These are phyloP conservation scores for Penicillium herquei DNA, from an alignment of 495 filamentous ascomycete species.

Conservation along the genomic window DNA sequence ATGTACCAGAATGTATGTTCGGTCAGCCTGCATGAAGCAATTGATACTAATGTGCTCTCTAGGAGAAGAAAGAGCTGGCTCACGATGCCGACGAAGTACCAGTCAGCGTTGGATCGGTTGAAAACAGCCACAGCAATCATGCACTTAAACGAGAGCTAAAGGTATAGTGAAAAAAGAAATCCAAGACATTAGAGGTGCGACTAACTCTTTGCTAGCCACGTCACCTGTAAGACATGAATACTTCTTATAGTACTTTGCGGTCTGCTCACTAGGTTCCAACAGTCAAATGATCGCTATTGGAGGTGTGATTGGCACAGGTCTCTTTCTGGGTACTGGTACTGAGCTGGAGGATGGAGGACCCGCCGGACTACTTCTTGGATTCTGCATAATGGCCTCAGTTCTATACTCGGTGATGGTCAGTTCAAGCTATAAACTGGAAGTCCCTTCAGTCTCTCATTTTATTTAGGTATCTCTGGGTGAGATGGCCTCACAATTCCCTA, in stretches of 20 bases:
- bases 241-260: not conserved
- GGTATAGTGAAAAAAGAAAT: conserved; percentile 4
- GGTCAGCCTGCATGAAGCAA: no score
- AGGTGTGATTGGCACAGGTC: conserved; percentile 25
- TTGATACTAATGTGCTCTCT: not conserved
- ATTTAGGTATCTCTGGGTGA: conserved; percentile 12
- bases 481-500: conserved; percentile 18
- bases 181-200: not conserved
- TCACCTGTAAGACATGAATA: conserved; percentile 15
- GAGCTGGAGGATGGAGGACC: conserved; percentile 24
- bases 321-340: conserved; percentile 23
- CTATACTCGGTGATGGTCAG: conserved; percentile 23
- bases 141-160: conserved; percentile 19
- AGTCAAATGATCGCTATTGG: conserved; percentile 27
- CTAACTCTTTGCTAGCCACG: conserved; percentile 12
- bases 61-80: conserved; percentile 12
- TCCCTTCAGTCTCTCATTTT: no score
- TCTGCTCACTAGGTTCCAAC: not conserved
- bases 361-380: conserved; percentile 23
- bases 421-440: not conserved
- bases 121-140: conserved; percentile 12
- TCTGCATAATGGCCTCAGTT: conserved; percentile 21
- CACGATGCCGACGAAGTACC: conserved; percentile 14
- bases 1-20: no score
- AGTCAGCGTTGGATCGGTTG: conserved; percentile 5